Evolutionary conservation across 495 filamentous ascomycete genomes (phyloP), one percentile per base, ranked within the genome.

Genomic region (Barbatosphaeria neglecta): DNA sequence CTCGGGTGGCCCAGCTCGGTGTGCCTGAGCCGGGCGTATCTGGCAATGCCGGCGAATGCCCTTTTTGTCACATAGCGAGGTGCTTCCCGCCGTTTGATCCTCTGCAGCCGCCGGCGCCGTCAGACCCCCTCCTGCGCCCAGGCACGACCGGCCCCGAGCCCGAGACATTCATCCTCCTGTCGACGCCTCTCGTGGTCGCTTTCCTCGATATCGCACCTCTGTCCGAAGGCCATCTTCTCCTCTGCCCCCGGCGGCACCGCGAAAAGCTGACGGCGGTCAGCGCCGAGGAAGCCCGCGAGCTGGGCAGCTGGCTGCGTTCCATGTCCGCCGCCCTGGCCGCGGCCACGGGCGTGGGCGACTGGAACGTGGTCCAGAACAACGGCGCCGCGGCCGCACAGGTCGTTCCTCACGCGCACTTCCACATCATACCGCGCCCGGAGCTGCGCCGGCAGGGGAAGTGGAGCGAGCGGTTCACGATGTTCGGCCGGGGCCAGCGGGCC

Each of bases 331-430:
- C 85, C 0, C 76, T 90, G 15, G 77, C 75, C 40, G 70, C 68
- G 16, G 74, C 74, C 0, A 78, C 73, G 13, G 78, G 77, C 6
- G 76, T 87, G 24, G 72, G 69, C 16, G 86, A 89, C 64, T 90
- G 84, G 81, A 97, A 97, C 64, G 75, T 95, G 18, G 85, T 95
- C 49, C 88, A 95, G 69, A 97, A 97, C 65, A 97, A 95, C 63
- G 90, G 90, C 2, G 78, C 76, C 0, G 71, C 84, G 20, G 90
- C 90, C 10, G 89, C 88, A 6, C 90, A 97, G 65, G 86, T 90
- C 19, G 87, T 97, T 2, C 80, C 81, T 18, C 90, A 95, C 63
- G 82, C 90, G 6, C 90, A 96, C 61, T 95, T 89, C 63, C 90
- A 97, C 52, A 74, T 97, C 22, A 90, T 96, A 38, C 90, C 90